Percentiles rank a stretch among this genome's conserved stretches.
phyloP scores from a whole-genome alignment of 2,329 filamentous ascomycete genomes.

The Arachnomyces sp. region DNA sequence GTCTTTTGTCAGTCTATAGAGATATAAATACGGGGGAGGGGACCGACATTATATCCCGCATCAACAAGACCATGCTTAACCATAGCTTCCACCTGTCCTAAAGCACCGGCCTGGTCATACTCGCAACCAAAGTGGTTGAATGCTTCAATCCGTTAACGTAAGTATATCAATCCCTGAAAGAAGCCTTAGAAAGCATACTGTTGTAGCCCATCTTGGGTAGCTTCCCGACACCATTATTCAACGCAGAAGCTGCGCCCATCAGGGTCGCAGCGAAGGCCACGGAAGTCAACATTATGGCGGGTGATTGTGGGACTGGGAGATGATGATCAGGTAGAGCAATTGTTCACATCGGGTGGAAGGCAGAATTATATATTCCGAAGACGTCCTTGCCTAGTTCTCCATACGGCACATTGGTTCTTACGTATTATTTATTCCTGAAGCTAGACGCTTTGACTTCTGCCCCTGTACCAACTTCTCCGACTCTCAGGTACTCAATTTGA shows the following conservation, averaged over 20 bases:
- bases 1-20: background rate
- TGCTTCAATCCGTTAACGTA: background rate
- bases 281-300: background rate
- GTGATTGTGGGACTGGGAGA: no score
- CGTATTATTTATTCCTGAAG: no score
- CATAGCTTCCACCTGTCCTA: constrained; percentile 5
- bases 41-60: constrained; percentile 4
- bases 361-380: no score
- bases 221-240: constrained; percentile 7
- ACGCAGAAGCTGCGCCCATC: background rate
- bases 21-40: background rate
- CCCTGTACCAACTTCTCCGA: no score
- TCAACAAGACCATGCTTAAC: constrained; percentile 4
- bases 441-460: no score
- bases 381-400: no score
- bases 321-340: no score
- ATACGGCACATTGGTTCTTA: no score
- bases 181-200: constrained; percentile 2
- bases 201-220: constrained; percentile 6
- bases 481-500: no score
- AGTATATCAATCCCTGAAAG: background rate
- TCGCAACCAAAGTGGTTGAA: constrained; percentile 6
- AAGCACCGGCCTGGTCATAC: background rate
- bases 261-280: background rate
- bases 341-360: no score